A percentile compares a stretch with the other conserved stretches of the same genome.
These are phyloP conservation scores for Hansenula anomala DNA, from an alignment of 1,139 yeast genomes.

Conservation along the genomic window DNA sequence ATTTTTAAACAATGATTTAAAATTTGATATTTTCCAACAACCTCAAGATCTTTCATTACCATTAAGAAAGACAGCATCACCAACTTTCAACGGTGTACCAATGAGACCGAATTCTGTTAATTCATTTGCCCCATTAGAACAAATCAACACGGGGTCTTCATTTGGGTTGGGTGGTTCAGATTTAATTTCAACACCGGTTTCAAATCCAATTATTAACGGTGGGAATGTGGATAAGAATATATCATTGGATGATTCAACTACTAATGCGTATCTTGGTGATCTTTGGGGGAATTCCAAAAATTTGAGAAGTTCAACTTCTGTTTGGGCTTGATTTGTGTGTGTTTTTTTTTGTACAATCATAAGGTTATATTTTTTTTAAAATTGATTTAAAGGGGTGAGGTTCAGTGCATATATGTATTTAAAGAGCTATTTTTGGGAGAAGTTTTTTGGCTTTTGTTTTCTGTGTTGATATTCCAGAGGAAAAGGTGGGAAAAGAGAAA, in stretches of 20 bases:
- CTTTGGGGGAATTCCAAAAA: conserved; percentile 20
- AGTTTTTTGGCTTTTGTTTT: too few species aligned
- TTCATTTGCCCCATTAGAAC: conserved; percentile 10
- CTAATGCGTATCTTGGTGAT: conserved; percentile 20
- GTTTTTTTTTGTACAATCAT: background rate
- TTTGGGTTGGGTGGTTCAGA: conserved; percentile 12
- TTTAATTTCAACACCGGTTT: conserved; percentile 10
- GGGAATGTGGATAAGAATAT: conserved; percentile 10
- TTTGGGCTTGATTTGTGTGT: conserved; percentile 18
- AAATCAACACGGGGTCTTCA: conserved; percentile 11
- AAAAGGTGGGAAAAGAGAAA: too few species aligned
- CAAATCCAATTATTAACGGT: conserved; percentile 6
- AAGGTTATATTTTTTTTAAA: background rate
- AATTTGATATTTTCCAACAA: conserved; percentile 9
- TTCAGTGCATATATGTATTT: too few species aligned
- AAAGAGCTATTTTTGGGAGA: too few species aligned
- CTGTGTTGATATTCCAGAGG: too few species aligned
- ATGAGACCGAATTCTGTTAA: conserved; percentile 11
- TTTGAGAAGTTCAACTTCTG: conserved; percentile 18
- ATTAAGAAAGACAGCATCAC: conserved; percentile 12
- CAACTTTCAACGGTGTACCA: conserved; percentile 13
- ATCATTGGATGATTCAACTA: conserved; percentile 13
- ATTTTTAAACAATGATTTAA: conserved; percentile 1
- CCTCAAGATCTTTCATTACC: conserved; percentile 5
- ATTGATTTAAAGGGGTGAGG: background rate